Base-by-base conservation (phyloP, 2,329 filamentous ascomycete species). In the Rosellinia necatrix region DNA sequence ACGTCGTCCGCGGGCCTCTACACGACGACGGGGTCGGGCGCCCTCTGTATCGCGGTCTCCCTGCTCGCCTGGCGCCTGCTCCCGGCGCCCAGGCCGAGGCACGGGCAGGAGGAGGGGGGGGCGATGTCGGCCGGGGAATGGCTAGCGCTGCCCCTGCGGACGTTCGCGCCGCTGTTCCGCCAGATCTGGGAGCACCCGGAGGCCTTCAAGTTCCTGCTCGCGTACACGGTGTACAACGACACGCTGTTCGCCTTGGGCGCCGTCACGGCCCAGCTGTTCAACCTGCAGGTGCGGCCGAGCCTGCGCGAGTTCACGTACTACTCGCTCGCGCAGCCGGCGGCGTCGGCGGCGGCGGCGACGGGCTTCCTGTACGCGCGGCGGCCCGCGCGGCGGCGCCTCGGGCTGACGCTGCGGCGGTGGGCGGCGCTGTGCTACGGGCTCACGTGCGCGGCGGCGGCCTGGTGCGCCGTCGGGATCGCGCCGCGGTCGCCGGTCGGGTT, bases 301-400 rank as follows among this genome's bases (percentile, higher is more conserved):
- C 22, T 50, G 2, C 52, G 40, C 9, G 52, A 55, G 38, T 55
- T 55, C 24, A 55, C 52, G 17, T 55, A 44, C 46, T 55, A 50
- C 46, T 55, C 52, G 2, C 44, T 55, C 43, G 44, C 38, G 9
- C 52, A 50, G 38, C 52, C 51, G 12, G 41, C 19, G 3, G 35
- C 35, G 2, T 25, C 51, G 27, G 35, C 48, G 9, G 27, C 42
- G 27, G 42, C 25, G 12, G 43, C 51, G 27, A 42, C 37, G 3
- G 12, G 27, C 13, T 53, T 53, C 27, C 34, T 53, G 6, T 53
- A 53, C 43, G 7, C 37, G 1, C 9, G 51, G 21, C 51, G 35
- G 29, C 21, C 27, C 6, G 6, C 29, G 51, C 41, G 27, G 17
- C 19, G 37, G 4, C 9, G 12, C 7, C 4, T 48, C 12, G 51